phyloP scores from a whole-genome alignment of 169 alveolate species.

The Ophryocystis elektroscirrha region DNA sequence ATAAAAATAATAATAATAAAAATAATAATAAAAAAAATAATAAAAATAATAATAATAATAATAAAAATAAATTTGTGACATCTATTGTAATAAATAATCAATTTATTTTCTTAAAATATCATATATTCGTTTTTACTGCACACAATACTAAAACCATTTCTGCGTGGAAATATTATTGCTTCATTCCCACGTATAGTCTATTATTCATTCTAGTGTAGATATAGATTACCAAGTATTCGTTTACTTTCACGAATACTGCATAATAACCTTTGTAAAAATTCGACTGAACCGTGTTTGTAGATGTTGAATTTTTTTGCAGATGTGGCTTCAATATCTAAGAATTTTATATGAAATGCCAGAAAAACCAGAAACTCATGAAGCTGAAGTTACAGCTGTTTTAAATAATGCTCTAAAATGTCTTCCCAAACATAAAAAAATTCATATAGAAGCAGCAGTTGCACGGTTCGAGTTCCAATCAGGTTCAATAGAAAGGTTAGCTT shows the following conservation, averaged over 20 bases:
- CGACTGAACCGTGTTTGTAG: no score
- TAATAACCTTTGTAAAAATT: no score
- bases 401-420: constrained; percentile 11
- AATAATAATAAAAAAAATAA: not conserved
- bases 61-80: not conserved
- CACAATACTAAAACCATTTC: not conserved
- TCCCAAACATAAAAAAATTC: constrained; percentile 20
- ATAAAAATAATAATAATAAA: not conserved
- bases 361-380: no score
- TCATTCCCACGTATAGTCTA: no score
- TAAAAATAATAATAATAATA: not conserved
- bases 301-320: constrained; percentile 1
- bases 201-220: no score
- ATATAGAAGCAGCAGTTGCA: constrained; percentile 14
- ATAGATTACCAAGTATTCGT: no score
- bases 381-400: constrained; percentile 13
- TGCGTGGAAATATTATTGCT: not conserved
- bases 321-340: constrained; percentile 23
- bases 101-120: not conserved
- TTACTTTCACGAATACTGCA: no score
- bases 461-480: constrained; percentile 16
- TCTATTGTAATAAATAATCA: not conserved
- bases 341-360: constrained; percentile 3
- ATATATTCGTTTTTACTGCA: not conserved
- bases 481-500: not conserved